These are phyloP conservation scores for Geranium rotundifolium DNA, from an alignment of 345 rosid genomes.

Conservation along the genomic window DNA sequence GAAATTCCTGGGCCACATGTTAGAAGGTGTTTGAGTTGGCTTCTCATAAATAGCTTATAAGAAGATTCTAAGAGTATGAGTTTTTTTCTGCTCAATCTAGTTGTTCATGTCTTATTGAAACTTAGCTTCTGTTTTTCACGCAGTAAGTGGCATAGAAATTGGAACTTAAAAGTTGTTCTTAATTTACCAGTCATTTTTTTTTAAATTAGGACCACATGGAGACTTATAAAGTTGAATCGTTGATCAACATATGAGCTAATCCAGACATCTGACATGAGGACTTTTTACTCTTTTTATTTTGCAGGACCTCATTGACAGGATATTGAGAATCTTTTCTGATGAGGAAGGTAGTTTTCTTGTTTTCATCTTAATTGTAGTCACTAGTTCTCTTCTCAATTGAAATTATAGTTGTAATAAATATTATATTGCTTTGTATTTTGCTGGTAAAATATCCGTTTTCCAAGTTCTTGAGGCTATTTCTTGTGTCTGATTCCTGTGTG, in stretches of 20 bases:
- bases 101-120: too few species aligned
- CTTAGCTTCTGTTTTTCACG: too few species aligned
- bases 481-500: too few species aligned
- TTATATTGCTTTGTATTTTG: too few species aligned
- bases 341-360: neutral
- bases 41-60: conserved; percentile 8
- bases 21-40: neutral
- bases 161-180: conserved; percentile 20
- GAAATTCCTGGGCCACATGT: neutral
- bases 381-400: too few species aligned
- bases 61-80: conserved; percentile 34
- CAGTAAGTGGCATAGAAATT: conserved; percentile 23
- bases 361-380: neutral
- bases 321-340: neutral
- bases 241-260: neutral
- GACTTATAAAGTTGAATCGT: conserved; percentile 52
- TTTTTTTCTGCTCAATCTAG: too few species aligned
- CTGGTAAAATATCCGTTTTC: too few species aligned
- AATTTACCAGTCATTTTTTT: too few species aligned
- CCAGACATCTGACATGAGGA: neutral
- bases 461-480: too few species aligned
- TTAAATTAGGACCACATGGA: conserved; percentile 33
- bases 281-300: too few species aligned
- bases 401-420: too few species aligned
- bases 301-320: neutral